These are phyloP conservation scores for Dinochytrium kinnereticum DNA, from an alignment of 371 early-diverging fungal species.

Conservation along the genomic window DNA sequence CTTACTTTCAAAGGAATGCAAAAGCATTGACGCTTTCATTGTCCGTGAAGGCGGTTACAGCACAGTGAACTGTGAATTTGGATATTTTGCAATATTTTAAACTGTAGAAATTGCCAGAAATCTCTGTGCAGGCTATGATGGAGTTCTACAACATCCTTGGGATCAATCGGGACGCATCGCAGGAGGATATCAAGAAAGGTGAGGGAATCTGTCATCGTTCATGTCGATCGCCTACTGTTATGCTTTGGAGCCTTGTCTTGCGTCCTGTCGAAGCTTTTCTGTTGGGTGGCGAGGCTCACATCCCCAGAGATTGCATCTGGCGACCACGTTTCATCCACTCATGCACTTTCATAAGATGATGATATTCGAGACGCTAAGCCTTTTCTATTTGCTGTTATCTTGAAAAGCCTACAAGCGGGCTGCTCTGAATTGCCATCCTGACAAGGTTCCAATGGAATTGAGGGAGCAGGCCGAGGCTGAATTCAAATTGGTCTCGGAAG, in stretches of 20 bases:
- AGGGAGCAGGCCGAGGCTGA: conserved; percentile 40
- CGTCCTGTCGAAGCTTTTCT: not conserved
- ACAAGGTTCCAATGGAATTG: conserved; percentile 41
- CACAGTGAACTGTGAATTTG: no score
- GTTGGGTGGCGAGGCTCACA: no score
- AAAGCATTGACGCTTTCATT: no score
- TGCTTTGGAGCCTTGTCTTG: not conserved
- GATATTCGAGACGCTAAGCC: not conserved
- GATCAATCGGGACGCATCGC: conserved; percentile 21
- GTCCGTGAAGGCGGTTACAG: no score
- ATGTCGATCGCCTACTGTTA: not conserved
- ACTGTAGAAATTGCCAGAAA: no score
- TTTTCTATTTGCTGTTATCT: not conserved
- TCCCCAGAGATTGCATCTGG: no score
- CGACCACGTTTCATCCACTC: no score
- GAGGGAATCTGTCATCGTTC: not conserved
- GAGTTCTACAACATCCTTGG: conserved; percentile 29
- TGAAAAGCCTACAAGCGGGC: conserved; percentile 43
- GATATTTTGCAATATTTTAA: no score
- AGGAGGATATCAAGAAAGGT: conserved; percentile 44
- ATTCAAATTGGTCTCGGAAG: conserved; percentile 51
- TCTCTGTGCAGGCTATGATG: no score
- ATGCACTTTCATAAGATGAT: no score
- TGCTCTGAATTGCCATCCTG: conserved; percentile 56
- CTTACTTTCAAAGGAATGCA: no score